Percentiles rank a stretch among this genome's conserved stretches.
Conservation (phyloP, 106 monocot species). For the Chionographis japonica region DNA sequence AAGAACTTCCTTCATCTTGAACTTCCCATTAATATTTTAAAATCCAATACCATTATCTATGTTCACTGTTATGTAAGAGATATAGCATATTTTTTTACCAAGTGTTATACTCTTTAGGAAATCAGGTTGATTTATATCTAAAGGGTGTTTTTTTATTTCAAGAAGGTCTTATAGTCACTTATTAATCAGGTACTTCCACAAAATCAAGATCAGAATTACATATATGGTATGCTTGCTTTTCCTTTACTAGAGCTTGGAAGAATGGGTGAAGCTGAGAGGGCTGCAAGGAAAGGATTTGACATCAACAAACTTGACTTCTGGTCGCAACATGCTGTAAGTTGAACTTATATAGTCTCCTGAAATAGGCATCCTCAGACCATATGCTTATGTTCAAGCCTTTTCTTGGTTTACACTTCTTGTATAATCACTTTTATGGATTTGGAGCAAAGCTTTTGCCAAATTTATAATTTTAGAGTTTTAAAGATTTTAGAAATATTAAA, state of each 20-base stretch:
- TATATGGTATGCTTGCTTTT: constrained; percentile 87
- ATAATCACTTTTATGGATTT: too few species aligned
- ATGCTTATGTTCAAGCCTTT: too few species aligned
- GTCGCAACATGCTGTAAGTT: constrained; percentile 75
- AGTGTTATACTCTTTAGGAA: too few species aligned
- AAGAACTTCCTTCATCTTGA: neutral
- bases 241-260: constrained; percentile 78
- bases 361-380: too few species aligned
- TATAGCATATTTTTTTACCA: too few species aligned
- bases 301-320: constrained; percentile 61
- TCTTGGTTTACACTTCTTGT: too few species aligned
- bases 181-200: constrained; percentile 50
- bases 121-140: too few species aligned
- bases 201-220: constrained; percentile 50
- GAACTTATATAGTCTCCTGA: neutral
- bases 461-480: too few species aligned
- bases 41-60: neutral
- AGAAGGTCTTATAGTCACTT: neutral
- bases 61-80: neutral
- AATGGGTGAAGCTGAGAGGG: constrained; percentile 72
- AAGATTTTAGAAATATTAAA: too few species aligned
- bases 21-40: neutral
- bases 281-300: constrained; percentile 59
- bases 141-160: too few species aligned
- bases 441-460: too few species aligned